These are phyloP conservation scores for Exophiala xenobiotica DNA, from an alignment of 2,329 filamentous ascomycete species.

Conservation along the genomic window DNA sequence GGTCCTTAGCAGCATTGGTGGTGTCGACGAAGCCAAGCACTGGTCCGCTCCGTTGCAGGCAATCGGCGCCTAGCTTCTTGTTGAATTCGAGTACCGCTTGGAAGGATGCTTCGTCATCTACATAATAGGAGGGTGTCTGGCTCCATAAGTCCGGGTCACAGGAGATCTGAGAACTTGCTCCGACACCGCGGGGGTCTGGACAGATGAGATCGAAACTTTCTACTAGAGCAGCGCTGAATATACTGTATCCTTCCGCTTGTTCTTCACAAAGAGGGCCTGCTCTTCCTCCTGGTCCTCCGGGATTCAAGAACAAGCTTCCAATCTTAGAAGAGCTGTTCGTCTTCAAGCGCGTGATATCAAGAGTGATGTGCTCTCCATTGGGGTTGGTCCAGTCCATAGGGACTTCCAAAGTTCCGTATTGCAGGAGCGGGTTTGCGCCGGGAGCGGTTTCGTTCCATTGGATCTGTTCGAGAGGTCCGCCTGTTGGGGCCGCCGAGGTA, in stretches of 20 bases:
- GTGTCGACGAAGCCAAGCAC: constrained; percentile 47
- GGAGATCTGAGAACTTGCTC: constrained; percentile 40
- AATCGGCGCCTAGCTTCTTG: constrained; percentile 42
- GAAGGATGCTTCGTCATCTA: constrained; percentile 4
- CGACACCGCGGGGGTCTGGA: constrained; percentile 46
- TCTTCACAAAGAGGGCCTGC: neutral
- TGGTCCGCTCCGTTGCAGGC: constrained; percentile 40
- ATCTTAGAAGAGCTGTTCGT: constrained; percentile 26
- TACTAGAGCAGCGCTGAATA: constrained; percentile 32
- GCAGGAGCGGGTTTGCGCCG: too few species aligned
- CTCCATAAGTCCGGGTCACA: constrained; percentile 42
- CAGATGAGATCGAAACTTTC: constrained; percentile 46
- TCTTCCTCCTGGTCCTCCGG: constrained; percentile 39
- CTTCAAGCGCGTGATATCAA: constrained; percentile 33
- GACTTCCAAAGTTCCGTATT: constrained; percentile 27
- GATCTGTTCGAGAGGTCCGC: too few species aligned
- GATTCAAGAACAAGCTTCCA: constrained; percentile 38
- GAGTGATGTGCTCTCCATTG: constrained; percentile 32
- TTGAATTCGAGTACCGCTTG: constrained; percentile 42
- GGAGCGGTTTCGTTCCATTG: too few species aligned
- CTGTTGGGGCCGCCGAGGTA: too few species aligned
- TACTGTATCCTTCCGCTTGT: neutral
- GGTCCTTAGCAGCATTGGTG: constrained; percentile 37
- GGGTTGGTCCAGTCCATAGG: constrained; percentile 37
- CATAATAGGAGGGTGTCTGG: constrained; percentile 37